Evolutionary conservation across 805 yeast species (phyloP).

Genomic region (Nakazawaea populi): DNA sequence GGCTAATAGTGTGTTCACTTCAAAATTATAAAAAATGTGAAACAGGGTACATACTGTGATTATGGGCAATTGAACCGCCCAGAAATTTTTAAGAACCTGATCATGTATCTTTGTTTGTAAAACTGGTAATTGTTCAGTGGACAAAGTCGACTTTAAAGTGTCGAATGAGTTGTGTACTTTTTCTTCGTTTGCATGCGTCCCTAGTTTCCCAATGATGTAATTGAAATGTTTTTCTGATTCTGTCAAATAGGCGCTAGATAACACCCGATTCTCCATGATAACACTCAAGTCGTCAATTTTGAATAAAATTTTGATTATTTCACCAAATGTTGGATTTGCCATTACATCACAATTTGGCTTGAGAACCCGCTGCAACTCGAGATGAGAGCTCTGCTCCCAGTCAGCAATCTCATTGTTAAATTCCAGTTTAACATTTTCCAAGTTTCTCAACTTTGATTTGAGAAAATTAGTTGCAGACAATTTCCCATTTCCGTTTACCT

Average conservation of each 20-base stretch:
- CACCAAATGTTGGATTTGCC: conserved; percentile 21
- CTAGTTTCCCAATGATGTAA: conserved; percentile 26
- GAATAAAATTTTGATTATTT: conserved; percentile 22
- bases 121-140: conserved; percentile 1
- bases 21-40: conserved; percentile 10
- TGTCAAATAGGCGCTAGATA: conserved; percentile 16
- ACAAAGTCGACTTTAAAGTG: neutral
- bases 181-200: conserved; percentile 1
- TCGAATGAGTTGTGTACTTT: neutral
- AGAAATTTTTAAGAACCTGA: conserved; percentile 2
- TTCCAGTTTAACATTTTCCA: conserved; percentile 8
- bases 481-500: neutral
- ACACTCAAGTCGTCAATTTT: conserved; percentile 27
- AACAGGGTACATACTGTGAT: conserved; percentile 7
- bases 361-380: conserved; percentile 26
- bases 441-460: conserved; percentile 9
- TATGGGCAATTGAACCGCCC: conserved; percentile 2
- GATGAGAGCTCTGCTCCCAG: conserved; percentile 29
- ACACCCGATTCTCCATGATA: conserved; percentile 21
- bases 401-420: conserved; percentile 18
- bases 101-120: conserved; percentile 7
- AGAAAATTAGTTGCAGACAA: neutral
- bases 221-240: conserved; percentile 17
- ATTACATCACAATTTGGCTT: conserved; percentile 22
- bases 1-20: conserved; percentile 25